A percentile compares a stretch with the other conserved stretches of the same genome.
Evolutionary conservation across 2,329 filamentous ascomycete species (phyloP).

Genomic region (Aquanectria penicillioides): DNA sequence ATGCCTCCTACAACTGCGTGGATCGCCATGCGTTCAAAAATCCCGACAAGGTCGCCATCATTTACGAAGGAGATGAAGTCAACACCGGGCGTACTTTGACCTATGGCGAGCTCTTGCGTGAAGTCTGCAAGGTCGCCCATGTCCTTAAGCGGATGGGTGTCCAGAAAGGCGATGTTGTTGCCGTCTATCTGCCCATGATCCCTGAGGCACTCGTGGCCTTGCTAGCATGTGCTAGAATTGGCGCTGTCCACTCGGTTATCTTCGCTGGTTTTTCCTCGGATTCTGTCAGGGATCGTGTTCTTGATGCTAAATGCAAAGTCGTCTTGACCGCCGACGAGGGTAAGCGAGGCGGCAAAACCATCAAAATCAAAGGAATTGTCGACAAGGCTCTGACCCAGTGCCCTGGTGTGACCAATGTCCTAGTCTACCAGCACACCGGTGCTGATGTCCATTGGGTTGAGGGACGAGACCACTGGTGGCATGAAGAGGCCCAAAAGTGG

Average conservation of each 20-base stretch:
- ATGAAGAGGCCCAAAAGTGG: conserved; percentile 94
- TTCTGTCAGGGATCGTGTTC: conserved; percentile 88
- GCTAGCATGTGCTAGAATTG: conserved; percentile 86
- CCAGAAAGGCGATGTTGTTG: conserved; percentile 92
- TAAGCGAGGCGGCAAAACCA: conserved; percentile 91
- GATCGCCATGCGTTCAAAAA: conserved; percentile 92
- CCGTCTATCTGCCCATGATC: conserved; percentile 96
- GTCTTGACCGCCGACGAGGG: conserved; percentile 95
- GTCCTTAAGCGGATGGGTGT: conserved; percentile 92
- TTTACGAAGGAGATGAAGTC: conserved; percentile 93
- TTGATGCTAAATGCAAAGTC: conserved; percentile 86
- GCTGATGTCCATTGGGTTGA: conserved; percentile 85
- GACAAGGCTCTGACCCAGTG: conserved; percentile 86
- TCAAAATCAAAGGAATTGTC: conserved; percentile 95
- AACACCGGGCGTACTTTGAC: conserved; percentile 86
- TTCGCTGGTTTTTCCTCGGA: conserved; percentile 96
- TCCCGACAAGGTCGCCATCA: conserved; percentile 89
- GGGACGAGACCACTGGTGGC: conserved; percentile 92
- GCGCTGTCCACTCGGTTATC: conserved; percentile 92
- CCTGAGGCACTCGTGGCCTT: conserved; percentile 84
- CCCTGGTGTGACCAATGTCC: conserved; percentile 79
- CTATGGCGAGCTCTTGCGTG: conserved; percentile 87
- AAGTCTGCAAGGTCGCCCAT: conserved; percentile 85
- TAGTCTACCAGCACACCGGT: conserved; percentile 92
- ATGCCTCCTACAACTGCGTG: conserved; percentile 94